These are phyloP conservation scores for Globisporangium takayamanum DNA, from an alignment of 352 stramenopile species.

Conservation along the genomic window DNA sequence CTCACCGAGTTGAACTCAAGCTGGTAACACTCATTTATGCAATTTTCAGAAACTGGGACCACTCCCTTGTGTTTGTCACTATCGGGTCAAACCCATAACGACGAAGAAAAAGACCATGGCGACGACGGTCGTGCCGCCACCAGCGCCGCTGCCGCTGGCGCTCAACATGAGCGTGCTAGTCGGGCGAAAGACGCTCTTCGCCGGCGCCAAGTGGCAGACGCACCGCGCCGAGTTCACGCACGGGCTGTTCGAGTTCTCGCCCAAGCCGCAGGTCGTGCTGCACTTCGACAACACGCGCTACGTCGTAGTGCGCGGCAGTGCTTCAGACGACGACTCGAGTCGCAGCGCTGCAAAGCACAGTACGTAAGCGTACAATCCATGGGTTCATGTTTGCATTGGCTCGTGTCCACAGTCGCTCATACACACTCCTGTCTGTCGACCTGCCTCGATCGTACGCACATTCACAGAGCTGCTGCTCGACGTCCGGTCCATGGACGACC, in stretches of 20 bases:
- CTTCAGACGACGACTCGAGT: not conserved
- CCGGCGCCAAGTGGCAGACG: conserved; percentile 26
- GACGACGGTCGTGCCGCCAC: not conserved
- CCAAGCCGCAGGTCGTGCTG: conserved; percentile 24
- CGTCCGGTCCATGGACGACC: conserved; percentile 34
- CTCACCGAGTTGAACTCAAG: too few species aligned
- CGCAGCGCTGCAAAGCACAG: conserved; percentile 6
- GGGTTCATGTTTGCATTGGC: not conserved
- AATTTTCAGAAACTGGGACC: too few species aligned
- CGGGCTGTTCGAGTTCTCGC: conserved; percentile 28
- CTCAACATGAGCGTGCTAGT: conserved; percentile 26
- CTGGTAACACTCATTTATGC: too few species aligned
- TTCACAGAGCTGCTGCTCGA: conserved; percentile 23
- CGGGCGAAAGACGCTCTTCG: conserved; percentile 31
- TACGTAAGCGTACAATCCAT: conserved; percentile 1
- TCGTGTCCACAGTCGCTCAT: not conserved
- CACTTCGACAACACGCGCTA: conserved; percentile 18
- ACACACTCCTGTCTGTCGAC: not conserved
- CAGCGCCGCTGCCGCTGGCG: conserved; percentile 11
- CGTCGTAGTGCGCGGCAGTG: conserved; percentile 17
- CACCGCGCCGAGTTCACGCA: conserved; percentile 15
- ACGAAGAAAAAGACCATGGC: not conserved
- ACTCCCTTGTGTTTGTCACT: too few species aligned
- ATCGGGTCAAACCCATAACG: too few species aligned
- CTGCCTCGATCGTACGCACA: not conserved